Evolutionary conservation across 169 alveolate species (phyloP).

Genomic region (Plasmodium reichenowi): DNA sequence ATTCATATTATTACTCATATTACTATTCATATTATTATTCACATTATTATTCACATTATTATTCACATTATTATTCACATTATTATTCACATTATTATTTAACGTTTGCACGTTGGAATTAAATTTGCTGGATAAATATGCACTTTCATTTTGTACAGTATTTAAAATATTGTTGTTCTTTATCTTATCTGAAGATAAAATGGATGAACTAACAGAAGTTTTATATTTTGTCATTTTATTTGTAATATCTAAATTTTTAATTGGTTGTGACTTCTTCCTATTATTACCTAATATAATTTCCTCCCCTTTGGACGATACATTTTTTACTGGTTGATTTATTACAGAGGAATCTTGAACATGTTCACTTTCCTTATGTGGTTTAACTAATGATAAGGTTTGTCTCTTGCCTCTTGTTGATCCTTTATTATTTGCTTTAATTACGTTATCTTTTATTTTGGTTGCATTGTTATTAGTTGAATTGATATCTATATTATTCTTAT

Average conservation of each 20-base stretch:
- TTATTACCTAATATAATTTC: not conserved
- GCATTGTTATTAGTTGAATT: not conserved
- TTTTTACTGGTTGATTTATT: conserved; percentile 8
- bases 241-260: conserved; percentile 13
- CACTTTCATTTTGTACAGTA: conserved; percentile 17
- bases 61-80: no score
- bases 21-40: no score
- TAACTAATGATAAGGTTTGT: conserved; percentile 1
- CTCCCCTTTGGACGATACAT: not conserved
- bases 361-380: conserved; percentile 1
- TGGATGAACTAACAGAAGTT: conserved; percentile 51
- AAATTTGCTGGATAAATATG: not conserved
- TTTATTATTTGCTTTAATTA: not conserved
- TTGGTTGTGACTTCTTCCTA: conserved; percentile 61
- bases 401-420: conserved; percentile 13
- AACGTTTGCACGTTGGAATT: not conserved
- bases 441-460: not conserved
- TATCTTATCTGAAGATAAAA: conserved; percentile 19
- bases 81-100: not conserved
- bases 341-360: not conserved
- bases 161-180: conserved; percentile 33
- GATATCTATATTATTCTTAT: not conserved
- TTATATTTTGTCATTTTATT: conserved; percentile 58
- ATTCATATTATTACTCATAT: no score
- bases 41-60: no score